Evolutionary conservation across 2,329 filamentous ascomycete species (phyloP), one percentile per base, ranked within the genome.

Genomic region (Helicocarpus griseus): DNA sequence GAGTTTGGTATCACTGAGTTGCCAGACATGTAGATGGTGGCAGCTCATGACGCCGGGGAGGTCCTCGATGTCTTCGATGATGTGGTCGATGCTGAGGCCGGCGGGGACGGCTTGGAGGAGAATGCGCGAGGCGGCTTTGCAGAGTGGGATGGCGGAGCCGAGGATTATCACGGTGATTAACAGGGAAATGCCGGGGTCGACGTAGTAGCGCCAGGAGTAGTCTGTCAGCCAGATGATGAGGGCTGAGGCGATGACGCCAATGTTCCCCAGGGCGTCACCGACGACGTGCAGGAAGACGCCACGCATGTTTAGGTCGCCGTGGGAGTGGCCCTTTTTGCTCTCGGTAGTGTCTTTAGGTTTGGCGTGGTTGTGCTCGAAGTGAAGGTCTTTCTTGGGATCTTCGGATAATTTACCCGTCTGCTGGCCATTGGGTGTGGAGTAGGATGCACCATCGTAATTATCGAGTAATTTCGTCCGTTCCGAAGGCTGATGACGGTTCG

Each of bases 1-100:
- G 31, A 95, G 77, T 73, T 96, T 95, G 49, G 89, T 93, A 65
- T 97, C 91, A 14, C 87, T 95, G 31, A 98, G 79, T 69, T 97
- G 91, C 93, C 93, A 98, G 56, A 98, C 89, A 66, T 98, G 93
- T 21, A 98, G 78, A 67, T 98, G 91, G 70, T 98, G 93, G 64
- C 89, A 95, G 65, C 86, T 89, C 55, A 93, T 76, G 45, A 98
- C 86, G 39, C 90, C 90, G 0, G 86, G 85, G 5, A 98, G 81
- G 14, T 80, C 73, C 64, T 90, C 81, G 50, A 98, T 95, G 65
- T 98, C 93, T 58, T 91, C 85, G 58, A 89, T 87, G 68, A 98
- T 91, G 54, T 97, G 87, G 57, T 90, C 85, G 52, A 96, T 81
- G 59, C 85, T 84, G 61, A 98, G 83, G 50, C 91, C 87, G 53